Conservation (phyloP, 2,329 filamentous ascomycete genomes). For the Nakataea oryzae region DNA sequence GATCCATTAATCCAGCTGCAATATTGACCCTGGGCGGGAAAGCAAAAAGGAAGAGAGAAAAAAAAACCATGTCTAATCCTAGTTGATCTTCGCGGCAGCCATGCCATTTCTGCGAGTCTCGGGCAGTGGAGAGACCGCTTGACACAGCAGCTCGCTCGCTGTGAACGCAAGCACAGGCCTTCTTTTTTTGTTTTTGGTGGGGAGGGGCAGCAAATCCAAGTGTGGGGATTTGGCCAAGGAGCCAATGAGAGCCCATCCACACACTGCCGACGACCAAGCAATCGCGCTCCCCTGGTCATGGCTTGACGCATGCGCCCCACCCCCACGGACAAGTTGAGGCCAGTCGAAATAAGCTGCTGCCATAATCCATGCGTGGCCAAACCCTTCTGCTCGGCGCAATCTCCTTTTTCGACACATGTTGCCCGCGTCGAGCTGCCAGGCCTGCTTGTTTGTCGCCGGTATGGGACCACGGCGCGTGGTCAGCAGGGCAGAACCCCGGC, state of each 20-base stretch:
- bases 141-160: too few species aligned
- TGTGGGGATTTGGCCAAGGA: too few species aligned
- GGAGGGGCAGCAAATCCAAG: too few species aligned
- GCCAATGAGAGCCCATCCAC: too few species aligned
- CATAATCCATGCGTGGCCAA: neutral
- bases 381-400: neutral
- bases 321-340: neutral
- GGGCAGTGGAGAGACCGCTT: too few species aligned
- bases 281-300: neutral
- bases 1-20: too few species aligned
- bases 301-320: neutral
- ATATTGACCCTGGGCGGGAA: too few species aligned
- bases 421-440: neutral
- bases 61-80: neutral
- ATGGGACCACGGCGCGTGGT: too few species aligned
- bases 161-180: too few species aligned
- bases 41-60: neutral
- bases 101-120: neutral
- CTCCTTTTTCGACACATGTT: neutral
- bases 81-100: too few species aligned
- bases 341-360: neutral
- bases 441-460: neutral
- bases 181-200: too few species aligned
- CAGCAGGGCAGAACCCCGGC: neutral
- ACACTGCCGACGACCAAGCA: too few species aligned